Evolutionary conservation across 1,284 basidiomycete genomes (phyloP).

Genomic region (Naganishia cerealis): DNA sequence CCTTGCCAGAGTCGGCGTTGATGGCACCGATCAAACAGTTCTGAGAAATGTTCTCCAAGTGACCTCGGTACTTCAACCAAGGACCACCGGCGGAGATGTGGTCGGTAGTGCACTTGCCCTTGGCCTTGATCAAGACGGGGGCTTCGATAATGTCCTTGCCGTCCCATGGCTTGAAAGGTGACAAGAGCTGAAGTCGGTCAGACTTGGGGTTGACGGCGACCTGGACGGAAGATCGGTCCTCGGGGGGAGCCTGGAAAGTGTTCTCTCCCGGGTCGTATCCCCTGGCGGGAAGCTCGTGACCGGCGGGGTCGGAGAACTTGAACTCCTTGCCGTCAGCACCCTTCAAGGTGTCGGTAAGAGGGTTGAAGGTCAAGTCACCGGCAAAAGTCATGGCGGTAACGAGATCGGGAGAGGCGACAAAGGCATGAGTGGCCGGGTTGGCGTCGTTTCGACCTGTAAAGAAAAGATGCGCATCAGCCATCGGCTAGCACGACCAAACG

Average conservation of each 20-base stretch:
- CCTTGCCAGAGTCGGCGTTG: constrained; percentile 90
- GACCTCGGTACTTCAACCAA: constrained; percentile 99
- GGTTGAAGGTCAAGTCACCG: constrained; percentile 94
- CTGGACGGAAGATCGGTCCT: constrained; percentile 75
- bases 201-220: constrained; percentile 86
- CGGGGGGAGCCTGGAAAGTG: constrained; percentile 94
- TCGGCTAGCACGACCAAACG: too few relatives aligned
- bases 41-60: constrained; percentile 97
- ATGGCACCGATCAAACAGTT: constrained; percentile 97
- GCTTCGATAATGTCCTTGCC: constrained; percentile 86
- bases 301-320: constrained; percentile 88
- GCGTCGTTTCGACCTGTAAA: constrained; percentile 94
- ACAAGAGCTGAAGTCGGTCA: constrained; percentile 90
- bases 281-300: constrained; percentile 86
- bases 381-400: constrained; percentile 97
- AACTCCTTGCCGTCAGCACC: constrained; percentile 94
- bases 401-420: constrained; percentile 95
- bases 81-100: constrained; percentile 94
- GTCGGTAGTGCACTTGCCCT: constrained; percentile 97
- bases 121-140: constrained; percentile 94
- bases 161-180: constrained; percentile 89
- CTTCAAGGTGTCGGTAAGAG: constrained; percentile 82
- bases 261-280: constrained; percentile 96
- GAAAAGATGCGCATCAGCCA: background rate
- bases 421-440: constrained; percentile 97